Evolutionary conservation across 352 stramenopile genomes (phyloP), one percentile per base, ranked within the genome.

Genomic region (Plasmopara muralis): DNA sequence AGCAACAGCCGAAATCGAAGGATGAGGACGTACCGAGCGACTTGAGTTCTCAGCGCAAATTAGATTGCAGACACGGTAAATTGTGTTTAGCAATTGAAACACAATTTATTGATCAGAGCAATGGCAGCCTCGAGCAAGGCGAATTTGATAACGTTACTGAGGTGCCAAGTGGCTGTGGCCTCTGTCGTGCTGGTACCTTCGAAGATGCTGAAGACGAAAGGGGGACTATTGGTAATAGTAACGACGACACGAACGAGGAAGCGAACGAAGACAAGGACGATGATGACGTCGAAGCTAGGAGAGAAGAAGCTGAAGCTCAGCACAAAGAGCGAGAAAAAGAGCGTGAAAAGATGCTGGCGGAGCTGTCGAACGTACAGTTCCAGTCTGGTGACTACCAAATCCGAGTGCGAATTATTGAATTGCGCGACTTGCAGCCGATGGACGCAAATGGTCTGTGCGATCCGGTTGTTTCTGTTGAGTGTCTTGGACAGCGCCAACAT

Each of bases 331-430:
- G 63, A 12, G 71, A 91, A 57, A 77, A 77, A 35, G 80, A 93
- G 53, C 68, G 83, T 10, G 65, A 87, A 37, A 83, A 88, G 45
- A 87, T 85, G 66, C 53, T 96, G 20, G 47, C 66, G 5, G 77
- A 89, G 55, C 65, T 93, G 8, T 81, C 79, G 12, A 67, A 88
- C 18, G 65, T 91, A 29, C 70, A 88, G 44, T 87, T 96, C 50
- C 43, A 72, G 46, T 80, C 77, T 28, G 85, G 85, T 33, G 85
- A 95, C 53, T 95, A 94, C 61, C 76, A 93, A 47, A 68, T 95
- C 30, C 74, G 77, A 16, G 83, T 95, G 25, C 85, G 85, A 30
- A 78, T 96, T 29, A 94, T 96, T 57, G 85, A 96, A 81, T 83
- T 89, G 29, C 76, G 84, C n/a, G 83, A 95, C 51, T 70, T 96